A percentile compares a stretch with the other conserved stretches of the same genome.
These are phyloP conservation scores for Letharia lupina DNA, from an alignment of 495 filamentous ascomycete genomes.

Conservation along the genomic window DNA sequence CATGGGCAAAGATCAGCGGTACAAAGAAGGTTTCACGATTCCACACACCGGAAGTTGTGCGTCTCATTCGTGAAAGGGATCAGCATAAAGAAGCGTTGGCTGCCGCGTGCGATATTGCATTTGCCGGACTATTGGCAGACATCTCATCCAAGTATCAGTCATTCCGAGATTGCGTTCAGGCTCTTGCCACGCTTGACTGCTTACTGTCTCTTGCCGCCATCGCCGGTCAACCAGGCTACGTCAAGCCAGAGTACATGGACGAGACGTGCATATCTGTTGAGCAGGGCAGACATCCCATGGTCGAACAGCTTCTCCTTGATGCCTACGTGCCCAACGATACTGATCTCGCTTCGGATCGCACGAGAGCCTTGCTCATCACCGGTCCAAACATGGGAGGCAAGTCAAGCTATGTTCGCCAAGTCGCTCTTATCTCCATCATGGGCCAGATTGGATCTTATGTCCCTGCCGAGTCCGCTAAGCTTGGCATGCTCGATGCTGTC, in stretches of 20 bases:
- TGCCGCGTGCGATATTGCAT: constrained; percentile 87
- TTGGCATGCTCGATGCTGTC: constrained; percentile 84
- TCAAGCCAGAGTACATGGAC: constrained; percentile 71
- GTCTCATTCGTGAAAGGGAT: constrained; percentile 77
- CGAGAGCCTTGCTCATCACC: constrained; percentile 78
- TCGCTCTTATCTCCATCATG: constrained; percentile 87
- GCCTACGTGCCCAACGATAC: constrained; percentile 91
- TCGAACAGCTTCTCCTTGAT: constrained; percentile 80
- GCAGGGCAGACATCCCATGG: constrained; percentile 87
- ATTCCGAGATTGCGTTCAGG: constrained; percentile 78
- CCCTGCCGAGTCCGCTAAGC: constrained; percentile 60
- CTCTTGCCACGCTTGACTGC: constrained; percentile 83
- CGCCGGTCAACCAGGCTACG: constrained; percentile 79
- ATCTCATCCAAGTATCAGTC: constrained; percentile 78
- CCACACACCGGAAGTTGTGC: constrained; percentile 84
- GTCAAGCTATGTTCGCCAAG: constrained; percentile 84
- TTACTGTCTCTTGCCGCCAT: constrained; percentile 78
- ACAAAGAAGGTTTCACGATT: constrained; percentile 91
- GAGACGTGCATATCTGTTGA: constrained; percentile 61
- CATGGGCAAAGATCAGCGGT: constrained; percentile 87
- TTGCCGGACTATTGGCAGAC: constrained; percentile 53
- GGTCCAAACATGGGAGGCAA: constrained; percentile 99
- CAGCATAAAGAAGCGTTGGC: constrained; percentile 91
- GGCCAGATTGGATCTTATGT: constrained; percentile 94
- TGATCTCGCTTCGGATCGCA: constrained; percentile 49